Conservation (phyloP, 495 filamentous ascomycete species). For the Penicillium nucicola region DNA sequence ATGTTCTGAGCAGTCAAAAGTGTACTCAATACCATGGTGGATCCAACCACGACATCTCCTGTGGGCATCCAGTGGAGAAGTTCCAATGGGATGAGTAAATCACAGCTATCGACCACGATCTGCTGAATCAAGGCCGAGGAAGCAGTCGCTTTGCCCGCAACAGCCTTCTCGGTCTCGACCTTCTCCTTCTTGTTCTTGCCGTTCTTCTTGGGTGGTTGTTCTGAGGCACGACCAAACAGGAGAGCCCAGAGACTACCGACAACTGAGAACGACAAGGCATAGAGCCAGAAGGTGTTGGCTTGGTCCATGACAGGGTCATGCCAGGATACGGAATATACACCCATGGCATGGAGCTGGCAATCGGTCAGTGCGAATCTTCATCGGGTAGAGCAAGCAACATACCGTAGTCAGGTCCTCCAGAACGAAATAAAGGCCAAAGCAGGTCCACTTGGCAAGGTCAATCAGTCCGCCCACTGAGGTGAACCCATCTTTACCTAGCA, state of each 20-base stretch:
- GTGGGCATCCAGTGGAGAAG: constrained; percentile 54
- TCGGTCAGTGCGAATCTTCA: background rate
- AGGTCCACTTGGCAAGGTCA: constrained; percentile 36
- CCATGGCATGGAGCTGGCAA: constrained; percentile 46
- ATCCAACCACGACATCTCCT: constrained; percentile 41
- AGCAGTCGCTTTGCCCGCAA: background rate
- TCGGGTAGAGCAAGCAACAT: constrained; percentile 7
- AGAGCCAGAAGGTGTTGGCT: constrained; percentile 65
- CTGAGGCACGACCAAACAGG: constrained; percentile 12
- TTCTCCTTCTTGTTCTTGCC: constrained; percentile 10
- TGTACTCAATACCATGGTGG: constrained; percentile 56
- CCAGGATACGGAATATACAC: constrained; percentile 36
- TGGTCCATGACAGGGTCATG: constrained; percentile 38
- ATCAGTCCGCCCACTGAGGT: constrained; percentile 19
- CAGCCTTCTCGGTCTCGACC: constrained; percentile 3
- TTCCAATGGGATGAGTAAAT: constrained; percentile 53
- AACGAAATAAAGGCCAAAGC: constrained; percentile 37
- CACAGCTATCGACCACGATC: constrained; percentile 52
- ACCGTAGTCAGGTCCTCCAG: constrained; percentile 43
- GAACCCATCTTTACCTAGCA: constrained; percentile 19
- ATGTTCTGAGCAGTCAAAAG: constrained; percentile 53
- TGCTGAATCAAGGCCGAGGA: constrained; percentile 23
- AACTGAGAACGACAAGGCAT: constrained; percentile 43
- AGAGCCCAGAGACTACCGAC: constrained; percentile 21
- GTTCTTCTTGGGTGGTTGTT: background rate